Evolutionary conservation across 441 rosid genomes (phyloP).

Genomic region (Croton laevigatus): DNA sequence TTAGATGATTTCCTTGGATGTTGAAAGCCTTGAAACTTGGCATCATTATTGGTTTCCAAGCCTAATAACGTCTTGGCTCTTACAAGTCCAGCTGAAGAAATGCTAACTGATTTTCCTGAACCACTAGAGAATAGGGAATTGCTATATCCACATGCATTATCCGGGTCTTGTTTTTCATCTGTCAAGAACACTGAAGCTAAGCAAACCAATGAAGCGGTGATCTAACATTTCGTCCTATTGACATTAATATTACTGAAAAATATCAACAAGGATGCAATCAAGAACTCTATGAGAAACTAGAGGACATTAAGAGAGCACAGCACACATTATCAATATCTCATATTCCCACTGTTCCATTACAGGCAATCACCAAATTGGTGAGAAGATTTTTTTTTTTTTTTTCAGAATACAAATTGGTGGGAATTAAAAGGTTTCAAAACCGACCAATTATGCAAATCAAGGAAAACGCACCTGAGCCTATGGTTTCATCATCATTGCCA

Average conservation of each 20-base stretch:
- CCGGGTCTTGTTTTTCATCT: conserved; percentile 26
- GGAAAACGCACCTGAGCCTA: conserved; percentile 29
- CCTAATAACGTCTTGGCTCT: conserved; percentile 81
- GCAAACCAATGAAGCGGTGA: neutral
- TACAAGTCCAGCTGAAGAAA: conserved; percentile 62
- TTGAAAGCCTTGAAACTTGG: conserved; percentile 33
- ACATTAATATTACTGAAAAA: neutral
- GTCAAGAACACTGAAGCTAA: conserved; percentile 17
- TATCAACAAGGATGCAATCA: neutral
- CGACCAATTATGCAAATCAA: neutral
- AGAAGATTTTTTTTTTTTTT: no score
- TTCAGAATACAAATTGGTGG: neutral
- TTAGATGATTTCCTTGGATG: conserved; percentile 26
- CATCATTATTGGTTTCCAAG: conserved; percentile 41
- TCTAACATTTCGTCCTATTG: neutral
- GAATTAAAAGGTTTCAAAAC: neutral
- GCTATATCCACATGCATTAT: conserved; percentile 19
- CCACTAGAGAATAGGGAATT: conserved; percentile 71
- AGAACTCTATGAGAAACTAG: neutral
- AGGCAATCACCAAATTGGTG: neutral
- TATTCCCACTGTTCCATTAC: neutral
- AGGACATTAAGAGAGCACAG: neutral
- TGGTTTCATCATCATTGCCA: conserved; percentile 27
- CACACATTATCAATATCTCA: neutral
- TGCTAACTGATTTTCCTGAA: conserved; percentile 64